Evolutionary conservation across 345 rosid species (phyloP).

Genomic region (Jatropha curcas): DNA sequence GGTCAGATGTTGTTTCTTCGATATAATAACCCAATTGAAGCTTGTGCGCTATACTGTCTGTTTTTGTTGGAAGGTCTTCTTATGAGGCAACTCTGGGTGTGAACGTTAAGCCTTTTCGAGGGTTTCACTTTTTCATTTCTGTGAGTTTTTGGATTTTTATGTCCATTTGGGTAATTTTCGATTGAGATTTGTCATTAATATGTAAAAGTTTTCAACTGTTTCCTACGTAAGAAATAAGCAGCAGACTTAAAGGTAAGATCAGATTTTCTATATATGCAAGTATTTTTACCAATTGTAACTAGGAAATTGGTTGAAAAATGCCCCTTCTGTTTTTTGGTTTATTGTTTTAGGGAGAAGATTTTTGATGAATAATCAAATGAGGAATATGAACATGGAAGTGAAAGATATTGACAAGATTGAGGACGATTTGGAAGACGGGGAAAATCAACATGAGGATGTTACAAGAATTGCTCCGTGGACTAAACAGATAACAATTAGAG

Average conservation of each 20-base stretch:
- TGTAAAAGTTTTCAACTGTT: neutral
- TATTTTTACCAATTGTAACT: neutral
- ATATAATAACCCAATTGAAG: neutral
- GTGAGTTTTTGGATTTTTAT: neutral
- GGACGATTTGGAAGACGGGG: conserved; percentile 41
- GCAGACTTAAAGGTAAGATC: neutral
- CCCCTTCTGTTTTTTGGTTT: neutral
- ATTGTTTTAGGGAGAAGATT: neutral
- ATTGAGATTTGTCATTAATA: neutral
- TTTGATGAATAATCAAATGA: conserved; percentile 12
- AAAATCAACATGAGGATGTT: conserved; percentile 40
- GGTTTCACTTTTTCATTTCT: neutral
- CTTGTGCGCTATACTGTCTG: neutral
- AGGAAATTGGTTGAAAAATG: neutral
- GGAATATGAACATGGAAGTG: conserved; percentile 25
- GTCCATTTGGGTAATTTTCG: neutral
- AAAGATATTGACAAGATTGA: conserved; percentile 34
- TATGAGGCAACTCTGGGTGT: neutral
- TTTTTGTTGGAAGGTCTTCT: neutral
- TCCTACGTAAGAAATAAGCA: neutral
- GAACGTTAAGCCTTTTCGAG: neutral
- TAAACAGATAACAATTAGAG: conserved; percentile 74
- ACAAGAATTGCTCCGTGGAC: conserved; percentile 74
- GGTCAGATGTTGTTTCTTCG: neutral
- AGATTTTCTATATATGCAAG: neutral